Percentiles rank a stretch among this genome's conserved stretches.
phyloP scores from a whole-genome alignment of 169 alveolate genomes.

The Babesia ovis region DNA sequence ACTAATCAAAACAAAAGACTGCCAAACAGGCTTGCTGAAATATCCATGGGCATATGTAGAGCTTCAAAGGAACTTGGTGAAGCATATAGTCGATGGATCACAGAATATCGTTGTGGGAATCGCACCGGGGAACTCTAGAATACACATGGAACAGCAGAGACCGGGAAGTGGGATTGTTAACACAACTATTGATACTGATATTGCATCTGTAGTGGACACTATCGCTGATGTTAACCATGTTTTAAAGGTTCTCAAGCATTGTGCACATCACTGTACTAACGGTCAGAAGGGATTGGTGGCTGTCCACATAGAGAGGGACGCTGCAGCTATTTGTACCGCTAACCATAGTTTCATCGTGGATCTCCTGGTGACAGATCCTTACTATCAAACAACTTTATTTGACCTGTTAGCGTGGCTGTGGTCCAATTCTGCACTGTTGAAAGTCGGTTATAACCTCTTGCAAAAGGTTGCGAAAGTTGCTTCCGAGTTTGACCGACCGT shows the following conservation, averaged over 20 bases:
- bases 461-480: slow-evolving; percentile 56
- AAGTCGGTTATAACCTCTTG: slow-evolving; percentile 57
- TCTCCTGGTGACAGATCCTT: slow-evolving; percentile 29
- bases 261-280: slow-evolving; percentile 1
- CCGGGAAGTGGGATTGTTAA: not conserved
- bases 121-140: not conserved
- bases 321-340: slow-evolving; percentile 10
- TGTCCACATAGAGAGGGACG: slow-evolving; percentile 54
- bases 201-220: slow-evolving; percentile 15
- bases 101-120: not conserved
- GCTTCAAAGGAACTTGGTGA: slow-evolving; percentile 1
- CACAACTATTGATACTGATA: not conserved
- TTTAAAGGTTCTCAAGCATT: slow-evolving; percentile 11
- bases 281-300: slow-evolving; percentile 10
- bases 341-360: slow-evolving; percentile 25
- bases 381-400: slow-evolving; percentile 36
- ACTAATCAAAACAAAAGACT: slow-evolving; percentile 37
- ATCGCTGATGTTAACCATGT: slow-evolving; percentile 7
- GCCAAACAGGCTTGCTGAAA: slow-evolving; percentile 49
- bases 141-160: not conserved
- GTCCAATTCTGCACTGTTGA: slow-evolving; percentile 32
- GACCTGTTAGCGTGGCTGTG: slow-evolving; percentile 44
- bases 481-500: slow-evolving; percentile 41
- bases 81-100: not conserved
- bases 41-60: slow-evolving; percentile 57